These are phyloP conservation scores for Paraphoma chrysanthemicola DNA, from an alignment of 2,329 filamentous ascomycete genomes.

Conservation along the genomic window DNA sequence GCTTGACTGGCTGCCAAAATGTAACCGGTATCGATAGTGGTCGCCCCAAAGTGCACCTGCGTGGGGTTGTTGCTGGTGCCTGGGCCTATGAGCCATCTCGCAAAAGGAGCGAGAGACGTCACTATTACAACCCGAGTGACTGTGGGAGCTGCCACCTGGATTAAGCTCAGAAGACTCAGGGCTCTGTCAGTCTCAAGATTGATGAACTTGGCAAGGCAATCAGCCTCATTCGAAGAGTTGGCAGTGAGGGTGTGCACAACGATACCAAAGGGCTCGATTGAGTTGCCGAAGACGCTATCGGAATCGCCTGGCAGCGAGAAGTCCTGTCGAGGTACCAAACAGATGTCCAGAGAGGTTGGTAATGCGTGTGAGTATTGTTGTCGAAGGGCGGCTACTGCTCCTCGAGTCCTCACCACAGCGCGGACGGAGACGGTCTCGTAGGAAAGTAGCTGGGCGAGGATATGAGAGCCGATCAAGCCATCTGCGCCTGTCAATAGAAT, in stretches of 20 bases:
- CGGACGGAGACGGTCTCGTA: conserved; percentile 27
- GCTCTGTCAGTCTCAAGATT: conserved; percentile 28
- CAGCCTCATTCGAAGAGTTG: conserved; percentile 29
- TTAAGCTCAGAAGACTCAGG: conserved; percentile 24
- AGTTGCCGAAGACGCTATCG: conserved; percentile 22
- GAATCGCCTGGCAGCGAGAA: conserved; percentile 22
- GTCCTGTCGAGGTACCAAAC: conserved; percentile 21
- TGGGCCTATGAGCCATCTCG: conserved; percentile 32
- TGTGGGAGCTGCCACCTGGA: conserved; percentile 18
- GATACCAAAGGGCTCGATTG: conserved; percentile 29
- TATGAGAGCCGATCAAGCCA: conserved; percentile 33
- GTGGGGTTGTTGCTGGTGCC: conserved; percentile 13
- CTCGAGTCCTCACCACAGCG: conserved; percentile 30
- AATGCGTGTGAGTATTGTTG: conserved; percentile 20
- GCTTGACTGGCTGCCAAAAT: conserved; percentile 33
- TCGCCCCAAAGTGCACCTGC: conserved; percentile 8
- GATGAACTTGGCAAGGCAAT: conserved; percentile 35
- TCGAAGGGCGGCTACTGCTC: conserved; percentile 21
- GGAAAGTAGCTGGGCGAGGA: conserved; percentile 32
- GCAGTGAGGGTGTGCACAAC: conserved; percentile 31
- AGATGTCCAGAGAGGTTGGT: conserved; percentile 25
- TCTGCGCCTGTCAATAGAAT: conserved; percentile 35
- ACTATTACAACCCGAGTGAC: conserved; percentile 34
- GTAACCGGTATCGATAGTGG: conserved; percentile 29
- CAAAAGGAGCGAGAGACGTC: conserved; percentile 31